A percentile compares a stretch with the other conserved stretches of the same genome.
Conservation (phyloP, 495 filamentous ascomycete species). For the Penicillium mononematosum region DNA sequence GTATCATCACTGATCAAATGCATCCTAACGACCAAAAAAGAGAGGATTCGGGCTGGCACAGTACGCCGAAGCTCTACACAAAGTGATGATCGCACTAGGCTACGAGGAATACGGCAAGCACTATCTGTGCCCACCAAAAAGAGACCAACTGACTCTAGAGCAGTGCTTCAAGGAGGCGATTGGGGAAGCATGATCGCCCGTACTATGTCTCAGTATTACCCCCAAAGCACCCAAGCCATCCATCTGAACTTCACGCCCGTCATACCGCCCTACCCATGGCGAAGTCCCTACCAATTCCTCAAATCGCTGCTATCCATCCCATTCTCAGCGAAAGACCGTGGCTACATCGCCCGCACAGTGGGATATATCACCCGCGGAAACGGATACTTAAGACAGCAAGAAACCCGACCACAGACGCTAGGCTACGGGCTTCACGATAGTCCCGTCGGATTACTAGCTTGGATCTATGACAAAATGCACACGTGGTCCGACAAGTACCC, state of each 20-base stretch:
- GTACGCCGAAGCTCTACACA: constrained; percentile 45
- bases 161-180: constrained; percentile 52
- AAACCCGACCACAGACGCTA: constrained; percentile 51
- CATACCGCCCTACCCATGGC: constrained; percentile 34
- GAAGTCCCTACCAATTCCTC: constrained; percentile 35
- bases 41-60: constrained; percentile 44
- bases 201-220: constrained; percentile 40
- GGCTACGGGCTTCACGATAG: constrained; percentile 51
- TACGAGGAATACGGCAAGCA: constrained; percentile 45
- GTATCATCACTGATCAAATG: neutral
- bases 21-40: constrained; percentile 20
- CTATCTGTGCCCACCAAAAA: neutral
- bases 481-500: constrained; percentile 49
- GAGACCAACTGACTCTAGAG: constrained; percentile 6
- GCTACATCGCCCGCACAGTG: constrained; percentile 29
- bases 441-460: constrained; percentile 51
- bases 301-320: constrained; percentile 36
- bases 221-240: constrained; percentile 40
- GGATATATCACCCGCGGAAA: constrained; percentile 40
- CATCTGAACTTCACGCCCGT: constrained; percentile 46
- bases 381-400: constrained; percentile 47
- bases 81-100: constrained; percentile 43
- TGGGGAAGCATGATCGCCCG: constrained; percentile 49
- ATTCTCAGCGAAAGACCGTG: constrained; percentile 36
- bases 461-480: constrained; percentile 57